Percentiles rank a stretch among this genome's conserved stretches.
phyloP scores from a whole-genome alignment of 2,329 filamentous ascomycete species.

The Microcyclospora tardicrescens region DNA sequence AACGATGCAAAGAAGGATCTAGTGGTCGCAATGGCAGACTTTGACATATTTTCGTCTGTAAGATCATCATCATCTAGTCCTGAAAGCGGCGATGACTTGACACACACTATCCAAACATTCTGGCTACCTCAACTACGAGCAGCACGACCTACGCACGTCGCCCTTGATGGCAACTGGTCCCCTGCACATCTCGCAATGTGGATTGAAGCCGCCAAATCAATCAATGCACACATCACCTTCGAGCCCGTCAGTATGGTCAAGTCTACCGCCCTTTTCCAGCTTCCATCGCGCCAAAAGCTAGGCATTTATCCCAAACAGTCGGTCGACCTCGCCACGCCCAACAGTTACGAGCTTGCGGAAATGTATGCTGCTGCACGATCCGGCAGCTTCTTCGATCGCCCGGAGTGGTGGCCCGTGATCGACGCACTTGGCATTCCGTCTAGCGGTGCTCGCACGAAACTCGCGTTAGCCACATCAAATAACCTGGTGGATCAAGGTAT shows the following conservation, averaged over 20 bases:
- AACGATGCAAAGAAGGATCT: constrained; percentile 77
- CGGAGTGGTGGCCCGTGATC: constrained; percentile 67
- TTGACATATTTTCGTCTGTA: constrained; percentile 55
- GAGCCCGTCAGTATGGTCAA: constrained; percentile 85
- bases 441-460: constrained; percentile 55
- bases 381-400: constrained; percentile 53
- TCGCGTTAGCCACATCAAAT: constrained; percentile 53
- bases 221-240: constrained; percentile 54
- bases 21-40: constrained; percentile 89
- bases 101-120: constrained; percentile 16
- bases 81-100: constrained; percentile 27
- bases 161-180: constrained; percentile 82
- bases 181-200: constrained; percentile 52
- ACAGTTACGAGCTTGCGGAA: constrained; percentile 64
- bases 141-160: constrained; percentile 57
- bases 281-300: constrained; percentile 13
- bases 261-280: constrained; percentile 52
- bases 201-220: constrained; percentile 46
- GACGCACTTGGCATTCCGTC: constrained; percentile 64
- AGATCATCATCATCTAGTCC: constrained; percentile 22
- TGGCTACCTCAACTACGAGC: constrained; percentile 49
- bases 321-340: constrained; percentile 70
- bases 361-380: constrained; percentile 62
- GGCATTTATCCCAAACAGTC: constrained; percentile 46
- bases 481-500: constrained; percentile 66